A percentile compares a stretch with the other conserved stretches of the same genome.
phyloP scores from a whole-genome alignment of 208 protist genomes.

The Trypanosoma boissoni region DNA sequence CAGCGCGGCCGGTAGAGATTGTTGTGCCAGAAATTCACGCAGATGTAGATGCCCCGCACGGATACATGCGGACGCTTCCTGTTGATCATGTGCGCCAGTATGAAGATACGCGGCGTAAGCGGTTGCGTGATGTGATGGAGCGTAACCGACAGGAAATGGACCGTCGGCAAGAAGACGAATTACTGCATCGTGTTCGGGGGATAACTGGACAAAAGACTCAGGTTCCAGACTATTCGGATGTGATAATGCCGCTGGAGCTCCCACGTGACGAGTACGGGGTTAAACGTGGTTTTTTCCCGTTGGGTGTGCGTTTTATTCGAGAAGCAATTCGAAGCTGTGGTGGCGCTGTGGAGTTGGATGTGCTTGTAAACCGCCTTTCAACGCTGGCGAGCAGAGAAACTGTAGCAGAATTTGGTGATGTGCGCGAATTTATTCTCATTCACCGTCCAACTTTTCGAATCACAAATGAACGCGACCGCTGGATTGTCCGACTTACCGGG shows the following conservation, averaged over 20 bases:
- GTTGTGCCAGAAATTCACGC: slow-evolving; percentile 56
- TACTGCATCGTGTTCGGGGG: slow-evolving; percentile 52
- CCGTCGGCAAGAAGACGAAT: slow-evolving; percentile 58
- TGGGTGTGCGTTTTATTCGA: slow-evolving; percentile 89
- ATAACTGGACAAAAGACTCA: slow-evolving; percentile 14
- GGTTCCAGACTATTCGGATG: slow-evolving; percentile 69
- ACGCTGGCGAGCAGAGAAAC: slow-evolving; percentile 71
- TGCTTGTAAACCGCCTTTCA: slow-evolving; percentile 79
- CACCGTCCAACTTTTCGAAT: slow-evolving; percentile 87
- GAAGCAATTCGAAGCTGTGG: slow-evolving; percentile 79
- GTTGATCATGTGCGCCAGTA: slow-evolving; percentile 60
- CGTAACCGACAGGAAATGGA: slow-evolving; percentile 70
- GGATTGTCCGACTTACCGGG: slow-evolving; percentile 73
- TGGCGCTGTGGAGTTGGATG: slow-evolving; percentile 86
- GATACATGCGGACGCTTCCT: slow-evolving; percentile 79
- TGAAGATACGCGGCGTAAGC: slow-evolving; percentile 70
- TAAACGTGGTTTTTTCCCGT: slow-evolving; percentile 82
- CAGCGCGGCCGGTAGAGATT: slow-evolving; percentile 73
- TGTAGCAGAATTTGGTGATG: slow-evolving; percentile 80
- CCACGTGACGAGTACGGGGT: slow-evolving; percentile 90
- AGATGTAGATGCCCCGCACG: slow-evolving; percentile 72
- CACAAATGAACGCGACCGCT: slow-evolving; percentile 53
- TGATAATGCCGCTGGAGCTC: slow-evolving; percentile 85
- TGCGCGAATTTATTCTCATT: slow-evolving; percentile 89
- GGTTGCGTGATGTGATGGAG: slow-evolving; percentile 84